A percentile compares a stretch with the other conserved stretches of the same genome.
Conservation (phyloP, 257 asterid species). For the Penstemon davidsonii region DNA sequence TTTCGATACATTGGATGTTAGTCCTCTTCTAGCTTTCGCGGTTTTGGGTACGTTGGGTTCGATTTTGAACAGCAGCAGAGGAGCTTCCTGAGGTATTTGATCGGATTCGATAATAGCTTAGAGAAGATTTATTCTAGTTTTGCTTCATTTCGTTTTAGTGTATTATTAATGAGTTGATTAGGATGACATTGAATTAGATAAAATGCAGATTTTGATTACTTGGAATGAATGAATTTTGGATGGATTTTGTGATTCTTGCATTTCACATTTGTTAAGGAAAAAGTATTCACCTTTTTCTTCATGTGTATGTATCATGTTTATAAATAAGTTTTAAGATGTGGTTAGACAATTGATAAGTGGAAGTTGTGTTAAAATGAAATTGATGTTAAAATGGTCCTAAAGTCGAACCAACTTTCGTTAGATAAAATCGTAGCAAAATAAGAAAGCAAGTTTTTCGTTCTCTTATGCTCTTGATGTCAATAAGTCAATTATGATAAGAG, state of each 20-base stretch:
- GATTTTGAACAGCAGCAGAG: slow-evolving; percentile 59
- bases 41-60: slow-evolving; percentile 81
- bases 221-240: no score
- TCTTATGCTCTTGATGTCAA: background rate
- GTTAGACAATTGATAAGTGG: no score
- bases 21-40: slow-evolving; percentile 84
- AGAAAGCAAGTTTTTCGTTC: background rate
- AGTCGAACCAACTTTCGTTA: no score
- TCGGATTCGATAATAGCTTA: no score
- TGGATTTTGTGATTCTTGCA: no score
- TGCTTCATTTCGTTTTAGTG: no score
- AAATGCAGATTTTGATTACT: no score
- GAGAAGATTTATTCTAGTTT: no score
- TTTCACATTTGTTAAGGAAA: background rate
- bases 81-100: slow-evolving; percentile 24
- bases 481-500: background rate
- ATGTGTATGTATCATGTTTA: no score
- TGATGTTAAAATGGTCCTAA: background rate
- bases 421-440: background rate
- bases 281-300: background rate
- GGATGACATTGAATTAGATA: no score
- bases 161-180: no score
- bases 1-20: slow-evolving; percentile 75
- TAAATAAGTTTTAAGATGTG: no score
- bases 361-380: background rate